Evolutionary conservation across 2,329 filamentous ascomycete genomes (phyloP).

Genomic region (Gnomoniopsis sp.): DNA sequence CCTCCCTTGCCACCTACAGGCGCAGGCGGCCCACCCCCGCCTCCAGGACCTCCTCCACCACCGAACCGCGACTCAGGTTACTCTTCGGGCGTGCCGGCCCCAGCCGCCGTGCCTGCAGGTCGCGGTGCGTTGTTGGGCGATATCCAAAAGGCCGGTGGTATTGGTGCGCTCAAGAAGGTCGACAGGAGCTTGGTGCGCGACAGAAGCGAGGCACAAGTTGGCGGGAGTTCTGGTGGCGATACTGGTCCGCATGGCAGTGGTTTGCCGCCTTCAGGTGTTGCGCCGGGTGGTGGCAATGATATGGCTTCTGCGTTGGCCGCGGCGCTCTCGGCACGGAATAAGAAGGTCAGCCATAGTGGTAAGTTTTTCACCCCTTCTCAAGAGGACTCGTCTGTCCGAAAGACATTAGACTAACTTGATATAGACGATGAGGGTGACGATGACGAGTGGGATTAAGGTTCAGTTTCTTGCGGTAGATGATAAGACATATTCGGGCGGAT

Average conservation of each 20-base stretch:
- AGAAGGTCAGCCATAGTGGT: constrained; percentile 95
- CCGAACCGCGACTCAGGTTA: constrained; percentile 59
- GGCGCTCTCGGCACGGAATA: constrained; percentile 77
- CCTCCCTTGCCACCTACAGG: constrained; percentile 37
- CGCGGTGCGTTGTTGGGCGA: constrained; percentile 64
- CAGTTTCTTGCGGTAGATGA: too few species aligned
- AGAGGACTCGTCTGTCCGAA: constrained; percentile 4
- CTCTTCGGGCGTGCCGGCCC: constrained; percentile 49
- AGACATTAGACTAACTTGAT: constrained; percentile 17
- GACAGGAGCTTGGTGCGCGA: constrained; percentile 67
- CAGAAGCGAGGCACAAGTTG: constrained; percentile 62
- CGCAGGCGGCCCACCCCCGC: constrained; percentile 27
- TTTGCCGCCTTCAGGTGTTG: constrained; percentile 48
- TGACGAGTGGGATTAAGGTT: constrained; percentile 59
- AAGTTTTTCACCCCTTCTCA: constrained; percentile 43
- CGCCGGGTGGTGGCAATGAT: constrained; percentile 58
- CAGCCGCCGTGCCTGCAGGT: constrained; percentile 38
- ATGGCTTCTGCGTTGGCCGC: constrained; percentile 82
- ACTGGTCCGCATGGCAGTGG: constrained; percentile 50
- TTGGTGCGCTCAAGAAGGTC: constrained; percentile 71
- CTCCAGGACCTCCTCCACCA: constrained; percentile 51
- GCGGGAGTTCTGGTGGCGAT: constrained; percentile 33
- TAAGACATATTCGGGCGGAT: too few species aligned
- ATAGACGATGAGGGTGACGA: constrained; percentile 74
- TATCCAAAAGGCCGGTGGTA: constrained; percentile 68